Conservation (phyloP, 2,329 filamentous ascomycete species). For the Xylariaceae sp. region DNA sequence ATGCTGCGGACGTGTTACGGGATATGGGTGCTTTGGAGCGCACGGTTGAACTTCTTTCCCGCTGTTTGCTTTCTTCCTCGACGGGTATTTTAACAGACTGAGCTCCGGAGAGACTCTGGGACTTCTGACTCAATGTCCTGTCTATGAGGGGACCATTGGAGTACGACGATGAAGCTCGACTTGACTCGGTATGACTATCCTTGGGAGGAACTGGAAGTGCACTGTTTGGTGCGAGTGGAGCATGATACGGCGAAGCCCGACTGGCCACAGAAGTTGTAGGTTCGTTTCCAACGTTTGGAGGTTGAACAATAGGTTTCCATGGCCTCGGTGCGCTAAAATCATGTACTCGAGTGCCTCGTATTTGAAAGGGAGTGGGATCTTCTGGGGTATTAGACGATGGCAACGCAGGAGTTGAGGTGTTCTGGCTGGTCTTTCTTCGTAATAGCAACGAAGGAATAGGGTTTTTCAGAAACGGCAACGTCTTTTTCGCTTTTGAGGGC, state of each 20-base stretch:
- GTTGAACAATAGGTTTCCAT: slow-evolving; percentile 36
- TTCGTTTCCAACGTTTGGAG: slow-evolving; percentile 26
- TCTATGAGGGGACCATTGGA: slow-evolving; percentile 35
- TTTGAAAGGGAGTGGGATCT: slow-evolving; percentile 55
- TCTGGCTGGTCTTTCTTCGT: slow-evolving; percentile 53
- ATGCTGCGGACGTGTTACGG: slow-evolving; percentile 49
- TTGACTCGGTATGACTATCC: slow-evolving; percentile 31
- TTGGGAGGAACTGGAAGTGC: slow-evolving; percentile 41
- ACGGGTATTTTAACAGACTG: slow-evolving; percentile 12
- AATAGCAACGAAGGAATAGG: slow-evolving; percentile 56
- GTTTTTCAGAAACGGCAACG: slow-evolving; percentile 56
- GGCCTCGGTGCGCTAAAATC: slow-evolving; percentile 61
- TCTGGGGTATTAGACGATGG: slow-evolving; percentile 39
- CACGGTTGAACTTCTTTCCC: slow-evolving; percentile 29
- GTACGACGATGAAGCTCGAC: slow-evolving; percentile 32
- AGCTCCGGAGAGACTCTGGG: slow-evolving; percentile 15
- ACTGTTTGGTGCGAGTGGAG: slow-evolving; percentile 8
- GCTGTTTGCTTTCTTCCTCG: slow-evolving; percentile 17
- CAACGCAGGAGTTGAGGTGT: slow-evolving; percentile 41
- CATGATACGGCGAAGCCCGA: slow-evolving; percentile 16
- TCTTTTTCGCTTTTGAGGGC: slow-evolving; percentile 47
- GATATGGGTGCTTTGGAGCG: slow-evolving; percentile 43
- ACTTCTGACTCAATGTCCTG: slow-evolving; percentile 22
- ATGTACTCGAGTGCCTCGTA: slow-evolving; percentile 60
- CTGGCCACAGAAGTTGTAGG: slow-evolving; percentile 19